phyloP scores from a whole-genome alignment of 2,329 filamentous ascomycete genomes.

The Neophaeococcomyces aloes region DNA sequence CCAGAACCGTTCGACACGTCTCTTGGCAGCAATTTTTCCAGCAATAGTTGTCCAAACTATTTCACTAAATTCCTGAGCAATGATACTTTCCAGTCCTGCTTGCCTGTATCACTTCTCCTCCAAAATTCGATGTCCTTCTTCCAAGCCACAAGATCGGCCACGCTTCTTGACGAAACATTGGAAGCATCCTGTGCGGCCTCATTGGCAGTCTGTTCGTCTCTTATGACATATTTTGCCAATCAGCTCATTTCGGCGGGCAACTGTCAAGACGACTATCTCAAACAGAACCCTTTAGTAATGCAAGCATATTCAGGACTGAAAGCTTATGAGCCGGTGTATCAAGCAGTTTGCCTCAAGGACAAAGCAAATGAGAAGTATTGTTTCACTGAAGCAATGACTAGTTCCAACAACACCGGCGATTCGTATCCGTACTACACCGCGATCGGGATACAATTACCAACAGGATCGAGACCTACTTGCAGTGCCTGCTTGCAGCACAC shows the following conservation, averaged over 20 bases:
- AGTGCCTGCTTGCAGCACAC: conserved; percentile 64
- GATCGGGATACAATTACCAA: conserved; percentile 60
- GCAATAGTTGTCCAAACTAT: conserved; percentile 41
- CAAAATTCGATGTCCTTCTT: conserved; percentile 82
- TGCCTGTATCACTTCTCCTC: conserved; percentile 74
- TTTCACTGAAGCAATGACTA: conserved; percentile 76
- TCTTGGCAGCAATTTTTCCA: conserved; percentile 52
- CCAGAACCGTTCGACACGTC: conserved; percentile 59
- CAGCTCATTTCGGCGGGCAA: conserved; percentile 52
- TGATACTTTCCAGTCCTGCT: conserved; percentile 59
- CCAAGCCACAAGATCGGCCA: conserved; percentile 58
- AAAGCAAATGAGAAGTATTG: conserved; percentile 59
- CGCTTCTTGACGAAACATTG: conserved; percentile 64
- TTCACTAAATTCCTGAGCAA: conserved; percentile 58
- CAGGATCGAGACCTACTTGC: conserved; percentile 60
- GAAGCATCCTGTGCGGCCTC: conserved; percentile 67
- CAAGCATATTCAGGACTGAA: conserved; percentile 66
- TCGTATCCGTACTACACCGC: conserved; percentile 79
- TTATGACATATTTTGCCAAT: conserved; percentile 55
- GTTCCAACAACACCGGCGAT: conserved; percentile 57
- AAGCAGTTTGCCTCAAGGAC: conserved; percentile 67
- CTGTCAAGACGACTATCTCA: conserved; percentile 61
- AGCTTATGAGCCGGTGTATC: conserved; percentile 68
- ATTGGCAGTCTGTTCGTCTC: conserved; percentile 51
- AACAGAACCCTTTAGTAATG: conserved; percentile 58